Percentiles rank a stretch among this genome's conserved stretches.
These are phyloP conservation scores for Stachybotrys echinatus DNA, from an alignment of 2,329 filamentous ascomycete genomes.

Conservation along the genomic window DNA sequence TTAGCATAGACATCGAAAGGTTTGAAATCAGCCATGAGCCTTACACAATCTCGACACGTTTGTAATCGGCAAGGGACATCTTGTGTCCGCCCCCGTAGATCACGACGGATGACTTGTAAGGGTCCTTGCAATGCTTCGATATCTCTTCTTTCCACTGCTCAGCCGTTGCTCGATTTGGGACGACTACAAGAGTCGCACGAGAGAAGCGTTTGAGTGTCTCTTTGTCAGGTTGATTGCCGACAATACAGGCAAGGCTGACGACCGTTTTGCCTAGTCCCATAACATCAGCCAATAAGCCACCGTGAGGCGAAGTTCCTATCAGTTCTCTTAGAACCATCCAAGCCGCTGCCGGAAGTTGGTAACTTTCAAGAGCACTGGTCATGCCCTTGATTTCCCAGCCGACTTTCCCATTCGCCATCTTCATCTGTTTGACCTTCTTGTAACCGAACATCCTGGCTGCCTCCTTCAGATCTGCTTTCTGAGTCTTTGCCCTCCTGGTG, in stretches of 20 bases:
- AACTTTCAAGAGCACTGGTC: slow-evolving; percentile 27
- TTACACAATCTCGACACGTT: slow-evolving; percentile 4
- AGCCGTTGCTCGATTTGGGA: slow-evolving; percentile 14
- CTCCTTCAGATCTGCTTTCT: slow-evolving; percentile 9
- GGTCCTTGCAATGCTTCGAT: slow-evolving; percentile 13
- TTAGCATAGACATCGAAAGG: slow-evolving; percentile 1
- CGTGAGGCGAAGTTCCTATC: slow-evolving; percentile 36
- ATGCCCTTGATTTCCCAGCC: slow-evolving; percentile 12
- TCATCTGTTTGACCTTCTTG: slow-evolving; percentile 10
- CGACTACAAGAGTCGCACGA: slow-evolving; percentile 26
- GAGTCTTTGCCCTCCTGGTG: slow-evolving; percentile 4
- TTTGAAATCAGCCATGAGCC: neutral
- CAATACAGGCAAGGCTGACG: slow-evolving; percentile 69
- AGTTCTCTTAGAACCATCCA: slow-evolving; percentile 53
- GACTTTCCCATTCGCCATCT: neutral
- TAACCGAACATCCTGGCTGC: slow-evolving; percentile 12
- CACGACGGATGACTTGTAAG: neutral
- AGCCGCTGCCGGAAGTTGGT: slow-evolving; percentile 45
- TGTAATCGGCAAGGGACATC: neutral
- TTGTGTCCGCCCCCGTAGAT: slow-evolving; percentile 8
- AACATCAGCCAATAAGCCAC: slow-evolving; percentile 55
- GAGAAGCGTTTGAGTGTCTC: slow-evolving; percentile 30
- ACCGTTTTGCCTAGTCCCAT: slow-evolving; percentile 68
- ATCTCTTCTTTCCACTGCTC: slow-evolving; percentile 23
- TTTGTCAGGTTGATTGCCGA: slow-evolving; percentile 44